These are phyloP conservation scores for Gossypium ekmanianum DNA, from an alignment of 345 rosid species.

Conservation along the genomic window DNA sequence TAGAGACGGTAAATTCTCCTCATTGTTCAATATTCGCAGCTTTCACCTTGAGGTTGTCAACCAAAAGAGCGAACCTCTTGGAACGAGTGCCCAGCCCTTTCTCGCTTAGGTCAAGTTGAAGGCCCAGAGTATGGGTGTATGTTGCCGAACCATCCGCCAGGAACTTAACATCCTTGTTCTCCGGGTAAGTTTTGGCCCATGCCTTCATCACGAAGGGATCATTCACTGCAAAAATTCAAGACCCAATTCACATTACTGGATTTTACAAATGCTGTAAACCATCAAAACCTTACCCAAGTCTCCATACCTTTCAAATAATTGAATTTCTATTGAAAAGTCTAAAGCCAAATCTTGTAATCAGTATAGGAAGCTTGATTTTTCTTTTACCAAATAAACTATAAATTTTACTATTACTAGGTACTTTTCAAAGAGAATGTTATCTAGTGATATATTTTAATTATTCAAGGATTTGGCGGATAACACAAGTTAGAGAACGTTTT, in stretches of 20 bases:
- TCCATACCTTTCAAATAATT: background rate
- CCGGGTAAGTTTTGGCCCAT: conserved; percentile 91
- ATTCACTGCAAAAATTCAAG: conserved; percentile 54
- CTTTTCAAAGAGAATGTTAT: no score
- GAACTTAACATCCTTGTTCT: conserved; percentile 88
- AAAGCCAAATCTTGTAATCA: background rate
- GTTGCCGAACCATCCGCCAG: conserved; percentile 80
- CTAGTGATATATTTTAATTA: no score
- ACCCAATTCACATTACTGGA: background rate
- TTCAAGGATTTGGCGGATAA: no score
- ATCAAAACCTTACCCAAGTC: background rate
- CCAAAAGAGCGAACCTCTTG: conserved; percentile 73
- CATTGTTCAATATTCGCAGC: conserved; percentile 83
- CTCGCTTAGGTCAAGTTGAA: conserved; percentile 80
- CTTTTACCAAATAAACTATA: background rate
- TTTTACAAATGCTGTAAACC: background rate
- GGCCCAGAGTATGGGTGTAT: conserved; percentile 78
- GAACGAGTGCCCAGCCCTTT: conserved; percentile 89
- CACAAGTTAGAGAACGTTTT: no score
- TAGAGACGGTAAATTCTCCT: conserved; percentile 79
- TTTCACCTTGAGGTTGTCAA: conserved; percentile 84
- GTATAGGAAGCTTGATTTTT: background rate
- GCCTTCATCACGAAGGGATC: conserved; percentile 98
- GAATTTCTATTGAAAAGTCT: background rate
- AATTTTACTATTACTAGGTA: background rate